These are phyloP conservation scores for Scheffersomyces stipitis DNA, from an alignment of 805 yeast genomes.

Conservation along the genomic window DNA sequence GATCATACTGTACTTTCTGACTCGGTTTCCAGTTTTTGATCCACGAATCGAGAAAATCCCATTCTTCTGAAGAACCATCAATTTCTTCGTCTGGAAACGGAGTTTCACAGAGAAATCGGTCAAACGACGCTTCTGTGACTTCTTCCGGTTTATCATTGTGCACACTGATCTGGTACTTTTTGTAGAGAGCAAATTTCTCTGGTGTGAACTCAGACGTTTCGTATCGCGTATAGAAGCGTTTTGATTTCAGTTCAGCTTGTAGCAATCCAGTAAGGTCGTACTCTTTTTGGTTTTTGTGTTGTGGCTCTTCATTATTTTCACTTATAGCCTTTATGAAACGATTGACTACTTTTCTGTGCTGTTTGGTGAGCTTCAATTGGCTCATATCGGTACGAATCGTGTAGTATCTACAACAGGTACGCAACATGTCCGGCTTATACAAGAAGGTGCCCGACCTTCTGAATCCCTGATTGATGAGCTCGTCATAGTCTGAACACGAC, in stretches of 20 bases:
- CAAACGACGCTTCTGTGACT: slow-evolving; percentile 49
- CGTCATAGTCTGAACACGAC: slow-evolving; percentile 57
- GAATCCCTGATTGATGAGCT: slow-evolving; percentile 68
- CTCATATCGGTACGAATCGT: slow-evolving; percentile 65
- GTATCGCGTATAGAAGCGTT: slow-evolving; percentile 42
- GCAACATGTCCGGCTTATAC: slow-evolving; percentile 61
- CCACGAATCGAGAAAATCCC: slow-evolving; percentile 47
- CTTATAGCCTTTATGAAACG: slow-evolving; percentile 49
- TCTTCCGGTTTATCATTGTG: slow-evolving; percentile 62
- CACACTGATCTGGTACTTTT: slow-evolving; percentile 66
- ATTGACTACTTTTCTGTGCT: slow-evolving; percentile 64
- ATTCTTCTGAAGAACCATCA: slow-evolving; percentile 26
- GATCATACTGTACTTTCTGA: neutral
- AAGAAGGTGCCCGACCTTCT: slow-evolving; percentile 75
- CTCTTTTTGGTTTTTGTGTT: slow-evolving; percentile 7
- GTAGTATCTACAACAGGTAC: slow-evolving; percentile 77
- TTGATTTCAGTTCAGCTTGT: slow-evolving; percentile 38
- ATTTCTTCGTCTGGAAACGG: slow-evolving; percentile 49
- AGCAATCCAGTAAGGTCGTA: slow-evolving; percentile 32
- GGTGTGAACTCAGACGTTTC: slow-evolving; percentile 52
- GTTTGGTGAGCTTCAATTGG: slow-evolving; percentile 54
- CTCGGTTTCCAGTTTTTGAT: slow-evolving; percentile 17
- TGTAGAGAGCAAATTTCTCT: slow-evolving; percentile 64
- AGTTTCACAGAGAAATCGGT: slow-evolving; percentile 63
- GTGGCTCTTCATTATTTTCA: slow-evolving; percentile 9